phyloP scores from a whole-genome alignment of 495 filamentous ascomycete species.

The Schizothecium vesticola region DNA sequence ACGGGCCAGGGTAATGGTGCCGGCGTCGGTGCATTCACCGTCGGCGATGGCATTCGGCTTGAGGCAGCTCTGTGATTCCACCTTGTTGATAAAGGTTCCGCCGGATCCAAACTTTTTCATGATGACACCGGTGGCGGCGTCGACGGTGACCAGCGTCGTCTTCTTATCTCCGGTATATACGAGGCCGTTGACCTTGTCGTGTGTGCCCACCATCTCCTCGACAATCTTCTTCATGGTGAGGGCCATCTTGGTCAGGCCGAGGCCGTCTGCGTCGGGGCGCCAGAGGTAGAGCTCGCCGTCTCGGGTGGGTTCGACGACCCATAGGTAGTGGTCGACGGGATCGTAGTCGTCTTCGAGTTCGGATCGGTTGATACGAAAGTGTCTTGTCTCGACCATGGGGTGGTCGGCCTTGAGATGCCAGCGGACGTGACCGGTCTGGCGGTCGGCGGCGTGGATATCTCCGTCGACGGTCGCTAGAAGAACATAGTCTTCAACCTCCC shows the following conservation, averaged over 20 bases:
- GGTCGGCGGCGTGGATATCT: conserved; percentile 86
- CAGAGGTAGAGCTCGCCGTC: conserved; percentile 90
- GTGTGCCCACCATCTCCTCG: conserved; percentile 61
- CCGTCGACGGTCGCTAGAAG: conserved; percentile 99
- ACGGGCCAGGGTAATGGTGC: conserved; percentile 71
- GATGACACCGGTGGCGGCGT: conserved; percentile 76
- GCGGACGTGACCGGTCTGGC: conserved; percentile 71
- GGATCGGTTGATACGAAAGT: conserved; percentile 69
- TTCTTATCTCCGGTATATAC: conserved; percentile 90
- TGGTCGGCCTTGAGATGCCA: conserved; percentile 80
- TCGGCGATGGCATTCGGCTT: conserved; percentile 58
- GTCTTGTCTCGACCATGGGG: conserved; percentile 85
- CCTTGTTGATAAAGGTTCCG: conserved; percentile 38
- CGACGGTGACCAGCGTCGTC: conserved; percentile 79
- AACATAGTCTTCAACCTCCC: conserved; percentile 99
- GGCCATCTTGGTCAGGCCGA: conserved; percentile 71
- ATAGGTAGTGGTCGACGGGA: conserved; percentile 77
- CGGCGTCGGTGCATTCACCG: conserved; percentile 62
- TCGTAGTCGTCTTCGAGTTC: conserved; percentile 49
- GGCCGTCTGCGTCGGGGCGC: conserved; percentile 60
- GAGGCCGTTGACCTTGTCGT: conserved; percentile 61
- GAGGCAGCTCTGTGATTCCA: conserved; percentile 51
- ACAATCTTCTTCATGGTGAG: conserved; percentile 81
- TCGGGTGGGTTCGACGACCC: conserved; percentile 90
- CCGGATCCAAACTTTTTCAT: conserved; percentile 46